Evolutionary conservation across 2,329 filamentous ascomycete species (phyloP), one percentile per base, ranked within the genome.

Genomic region (Stemphylium beticola): DNA sequence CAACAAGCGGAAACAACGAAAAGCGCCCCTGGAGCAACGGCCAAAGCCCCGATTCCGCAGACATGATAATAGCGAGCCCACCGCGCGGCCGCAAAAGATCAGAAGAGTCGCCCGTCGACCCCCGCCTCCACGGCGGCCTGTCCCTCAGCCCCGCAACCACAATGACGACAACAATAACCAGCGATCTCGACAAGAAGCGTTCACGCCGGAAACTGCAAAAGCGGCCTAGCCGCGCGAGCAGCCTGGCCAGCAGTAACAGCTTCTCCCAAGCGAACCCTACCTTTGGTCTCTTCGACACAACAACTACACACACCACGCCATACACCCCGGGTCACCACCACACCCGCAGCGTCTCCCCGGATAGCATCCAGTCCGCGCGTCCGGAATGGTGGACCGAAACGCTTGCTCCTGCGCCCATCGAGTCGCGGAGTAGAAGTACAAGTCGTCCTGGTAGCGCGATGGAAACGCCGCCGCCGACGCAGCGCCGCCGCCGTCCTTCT

Each of bases 101-200:
- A 15, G 53, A 54, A n/a, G 57, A 61, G 15, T 59, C 57, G 4
- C 55, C 49, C 10, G 46, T 60, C 6, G 61, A 66, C 32, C 57
- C 57, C 1, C 32, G 32, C 3, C 44, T 53, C 18, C 18, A 39
- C 36, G 14, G 14, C 31, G 37, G 42, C 1, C 26, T 45, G 4
- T 40, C 49, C 5, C 31, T 38, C 12, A 54, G 50, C 3, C 55
- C 54, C 15, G 53, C 45, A 31, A 57, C 44, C 2, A 59, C 45
- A 1, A n/a, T 58, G n/a, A 53, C 55, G 4, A 60, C 55, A 4
- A 58, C 58, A 2, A 49, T 47, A 17, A 44, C 47, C 29, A 41
- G 22, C 40, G 36, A 50, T 4, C 31, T 24, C 17, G 42, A 44
- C 37, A 24, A 48, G 4, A 33, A 33, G 1, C 24, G 32, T 1